Conservation (phyloP, 163 green algal genomes). For the Trebouxiophyceae sp. region DNA sequence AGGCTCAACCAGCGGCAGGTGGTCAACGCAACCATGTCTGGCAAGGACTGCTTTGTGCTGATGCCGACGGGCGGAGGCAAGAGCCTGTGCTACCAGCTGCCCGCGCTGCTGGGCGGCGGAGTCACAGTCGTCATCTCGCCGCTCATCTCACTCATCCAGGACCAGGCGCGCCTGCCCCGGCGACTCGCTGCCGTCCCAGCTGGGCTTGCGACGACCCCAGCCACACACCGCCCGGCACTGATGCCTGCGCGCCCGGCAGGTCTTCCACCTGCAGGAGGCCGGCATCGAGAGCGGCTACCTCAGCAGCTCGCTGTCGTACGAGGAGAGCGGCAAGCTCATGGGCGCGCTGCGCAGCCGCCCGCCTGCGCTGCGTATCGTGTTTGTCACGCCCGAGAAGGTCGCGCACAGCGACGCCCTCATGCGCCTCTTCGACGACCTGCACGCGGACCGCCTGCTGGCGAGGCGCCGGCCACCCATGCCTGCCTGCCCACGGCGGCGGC, state of each 20-base stretch:
- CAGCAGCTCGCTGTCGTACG: constrained; percentile 40
- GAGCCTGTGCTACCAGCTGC: constrained; percentile 63
- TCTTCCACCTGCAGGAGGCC: constrained; percentile 66
- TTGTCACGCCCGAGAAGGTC: constrained; percentile 88
- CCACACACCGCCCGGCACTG: too few species aligned
- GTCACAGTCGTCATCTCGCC: constrained; percentile 91
- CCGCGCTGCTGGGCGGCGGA: constrained; percentile 52
- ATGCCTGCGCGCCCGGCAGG: too few species aligned
- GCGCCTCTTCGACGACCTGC: constrained; percentile 48
- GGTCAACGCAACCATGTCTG: constrained; percentile 77
- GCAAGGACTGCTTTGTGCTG: constrained; percentile 82
- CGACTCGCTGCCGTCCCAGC: constrained; percentile 1
- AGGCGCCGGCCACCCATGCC: constrained; percentile 26
- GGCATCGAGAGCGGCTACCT: constrained; percentile 45
- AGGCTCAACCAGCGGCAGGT: constrained; percentile 63
- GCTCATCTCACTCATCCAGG: constrained; percentile 90
- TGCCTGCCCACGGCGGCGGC: too few species aligned
- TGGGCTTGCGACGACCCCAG: too few species aligned
- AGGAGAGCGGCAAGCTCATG: constrained; percentile 35
- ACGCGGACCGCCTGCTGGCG: constrained; percentile 39
- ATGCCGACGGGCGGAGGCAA: constrained; percentile 83
- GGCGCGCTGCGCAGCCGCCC: constrained; percentile 15
- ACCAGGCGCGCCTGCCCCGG: constrained; percentile 54
- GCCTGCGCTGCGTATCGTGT: constrained; percentile 60
- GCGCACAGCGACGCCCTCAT: constrained; percentile 56